phyloP scores from a whole-genome alignment of 2,329 filamentous ascomycete genomes.

The Diaporthe velutina region DNA sequence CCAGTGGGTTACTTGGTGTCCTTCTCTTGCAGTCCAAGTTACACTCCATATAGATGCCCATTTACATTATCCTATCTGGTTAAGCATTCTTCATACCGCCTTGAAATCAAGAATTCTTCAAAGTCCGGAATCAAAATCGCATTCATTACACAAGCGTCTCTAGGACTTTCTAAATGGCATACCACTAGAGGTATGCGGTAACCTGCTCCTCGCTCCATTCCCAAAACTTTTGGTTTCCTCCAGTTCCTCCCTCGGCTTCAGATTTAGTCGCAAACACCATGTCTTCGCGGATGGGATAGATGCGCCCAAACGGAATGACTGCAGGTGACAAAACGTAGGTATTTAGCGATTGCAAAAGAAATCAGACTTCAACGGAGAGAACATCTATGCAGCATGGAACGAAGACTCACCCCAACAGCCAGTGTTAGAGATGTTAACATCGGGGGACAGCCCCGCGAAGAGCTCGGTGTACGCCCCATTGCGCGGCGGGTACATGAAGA shows the following conservation, averaged over 20 bases:
- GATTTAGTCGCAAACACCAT: slow-evolving; percentile 47
- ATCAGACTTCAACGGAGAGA: neutral
- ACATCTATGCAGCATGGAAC: neutral
- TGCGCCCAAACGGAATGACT: slow-evolving; percentile 56
- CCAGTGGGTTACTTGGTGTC: too few relatives aligned
- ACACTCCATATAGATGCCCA: too few relatives aligned
- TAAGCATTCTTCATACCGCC: too few relatives aligned
- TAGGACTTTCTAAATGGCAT: neutral
- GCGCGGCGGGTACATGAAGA: slow-evolving; percentile 41
- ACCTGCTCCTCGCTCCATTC: slow-evolving; percentile 56
- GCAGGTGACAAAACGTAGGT: too few relatives aligned
- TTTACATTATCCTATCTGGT: too few relatives aligned
- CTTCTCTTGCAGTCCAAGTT: too few relatives aligned
- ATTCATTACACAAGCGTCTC: neutral
- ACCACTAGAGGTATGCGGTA: slow-evolving; percentile 40
- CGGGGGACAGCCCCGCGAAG: slow-evolving; percentile 52
- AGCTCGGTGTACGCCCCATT: slow-evolving; percentile 56
- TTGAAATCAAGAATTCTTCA: too few relatives aligned
- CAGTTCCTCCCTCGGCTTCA: slow-evolving; percentile 54
- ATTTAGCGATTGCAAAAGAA: neutral
- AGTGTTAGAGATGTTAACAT: slow-evolving; percentile 48
- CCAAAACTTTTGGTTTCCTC: slow-evolving; percentile 54
- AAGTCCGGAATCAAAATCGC: neutral
- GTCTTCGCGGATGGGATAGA: slow-evolving; percentile 49
- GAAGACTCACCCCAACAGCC: slow-evolving; percentile 43